Evolutionary conservation across 1,284 basidiomycete genomes (phyloP), one percentile per base, ranked within the genome.

Genomic region (Fomitiporia mediterranea): DNA sequence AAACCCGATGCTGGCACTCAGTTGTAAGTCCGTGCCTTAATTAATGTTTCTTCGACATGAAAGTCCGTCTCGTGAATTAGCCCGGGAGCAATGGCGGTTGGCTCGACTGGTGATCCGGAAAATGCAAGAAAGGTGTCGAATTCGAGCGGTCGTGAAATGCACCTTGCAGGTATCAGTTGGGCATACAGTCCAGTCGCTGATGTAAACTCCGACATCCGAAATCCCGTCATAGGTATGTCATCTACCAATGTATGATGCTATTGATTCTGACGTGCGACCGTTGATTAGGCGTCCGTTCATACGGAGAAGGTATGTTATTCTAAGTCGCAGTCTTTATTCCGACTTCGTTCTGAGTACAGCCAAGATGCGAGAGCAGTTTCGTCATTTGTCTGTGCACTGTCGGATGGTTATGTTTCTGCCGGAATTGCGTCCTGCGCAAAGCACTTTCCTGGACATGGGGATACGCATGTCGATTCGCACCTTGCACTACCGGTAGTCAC

Each of bases 391-490:
- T 59, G 62, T 1, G 79, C 79, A 0, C 80, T 79, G 11, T 70
- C 73, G 42, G 63, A 64, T 1, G 84, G 82, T 1, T 70, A 84
- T 17, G 69, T 72, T 0, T 65, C 72, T 3, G 69, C 72, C 0
- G 77, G 75, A 0, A 67, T 88, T 8, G 83, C 84, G 1, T 74
- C 85, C 0, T 81, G 74, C 27, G 76, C 77, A 2, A 88, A 87
- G 63, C 85, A 87, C 63, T 87, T 87, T 63, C 85, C 84, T 0
- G 85, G 86, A 0, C 85, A 88, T 59, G 86, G 86, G 0, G 84
- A 87, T 55, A 88, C 84, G 0, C 75, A 82, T 54, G 72, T 85
- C 53, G 85, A 88, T 63, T 86, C 84, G 1, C 85, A 87, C 62
- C 74, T 84, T n/a, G 79, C 76, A 2, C 74, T 87, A 3, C 85